Conservation (phyloP, 2,329 filamentous ascomycete genomes). For the Penicillium sp. region DNA sequence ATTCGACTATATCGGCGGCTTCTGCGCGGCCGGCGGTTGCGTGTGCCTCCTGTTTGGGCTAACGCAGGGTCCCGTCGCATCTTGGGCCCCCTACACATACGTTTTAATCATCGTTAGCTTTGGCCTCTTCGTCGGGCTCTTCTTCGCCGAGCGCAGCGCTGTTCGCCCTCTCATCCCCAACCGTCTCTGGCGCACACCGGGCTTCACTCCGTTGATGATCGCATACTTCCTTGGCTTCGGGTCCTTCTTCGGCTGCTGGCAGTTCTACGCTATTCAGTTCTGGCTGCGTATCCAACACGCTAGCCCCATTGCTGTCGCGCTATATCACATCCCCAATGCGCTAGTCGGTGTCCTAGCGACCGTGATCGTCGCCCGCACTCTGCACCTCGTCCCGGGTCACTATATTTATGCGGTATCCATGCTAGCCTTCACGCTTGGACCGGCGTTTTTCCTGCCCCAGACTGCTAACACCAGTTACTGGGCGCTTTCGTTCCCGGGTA, state of each 20-base stretch:
- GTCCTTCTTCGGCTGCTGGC: constrained; percentile 47
- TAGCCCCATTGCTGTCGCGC: constrained; percentile 42
- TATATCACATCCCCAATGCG: constrained; percentile 50
- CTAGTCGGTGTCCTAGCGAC: constrained; percentile 48
- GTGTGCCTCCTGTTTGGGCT: constrained; percentile 59
- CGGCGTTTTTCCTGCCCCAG: constrained; percentile 45
- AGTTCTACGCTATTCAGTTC: constrained; percentile 44
- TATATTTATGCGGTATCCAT: constrained; percentile 50
- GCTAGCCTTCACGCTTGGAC: constrained; percentile 42
- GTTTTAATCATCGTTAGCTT: constrained; percentile 49
- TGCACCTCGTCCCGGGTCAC: constrained; percentile 49
- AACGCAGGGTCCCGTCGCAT: constrained; percentile 53
- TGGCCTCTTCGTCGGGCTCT: constrained; percentile 48
- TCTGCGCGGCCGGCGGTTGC: constrained; percentile 51
- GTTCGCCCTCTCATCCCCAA: constrained; percentile 49
- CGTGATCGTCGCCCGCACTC: constrained; percentile 47
- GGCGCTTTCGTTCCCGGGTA: constrained; percentile 48
- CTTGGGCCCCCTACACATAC: constrained; percentile 53
- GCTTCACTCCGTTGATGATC: constrained; percentile 46
- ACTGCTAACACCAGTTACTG: constrained; percentile 46
- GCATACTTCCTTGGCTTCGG: constrained; percentile 48
- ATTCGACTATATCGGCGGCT: constrained; percentile 44
- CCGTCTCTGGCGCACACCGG: constrained; percentile 45
- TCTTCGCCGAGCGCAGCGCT: constrained; percentile 48
- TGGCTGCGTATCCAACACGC: constrained; percentile 43